These are phyloP conservation scores for Candida peoriensis DNA, from an alignment of 805 yeast species.

Conservation along the genomic window DNA sequence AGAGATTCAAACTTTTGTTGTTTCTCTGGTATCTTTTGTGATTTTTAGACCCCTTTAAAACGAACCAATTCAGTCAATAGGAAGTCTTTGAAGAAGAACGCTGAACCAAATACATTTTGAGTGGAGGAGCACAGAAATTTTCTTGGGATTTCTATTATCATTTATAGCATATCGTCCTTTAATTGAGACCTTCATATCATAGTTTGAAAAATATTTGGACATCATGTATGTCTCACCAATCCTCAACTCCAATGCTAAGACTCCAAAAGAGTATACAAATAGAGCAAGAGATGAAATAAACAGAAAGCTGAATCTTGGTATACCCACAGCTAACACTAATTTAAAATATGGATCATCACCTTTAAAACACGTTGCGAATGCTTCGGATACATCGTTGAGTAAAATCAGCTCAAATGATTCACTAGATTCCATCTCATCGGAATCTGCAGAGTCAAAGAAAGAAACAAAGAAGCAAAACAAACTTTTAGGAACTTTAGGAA, in stretches of 20 bases:
- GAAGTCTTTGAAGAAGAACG: too few relatives aligned
- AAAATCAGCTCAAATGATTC: slow-evolving; percentile 20
- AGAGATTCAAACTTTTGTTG: too few relatives aligned
- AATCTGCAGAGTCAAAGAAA: slow-evolving; percentile 1
- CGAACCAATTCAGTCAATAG: too few relatives aligned
- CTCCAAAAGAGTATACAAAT: slow-evolving; percentile 27
- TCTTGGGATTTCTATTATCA: too few relatives aligned
- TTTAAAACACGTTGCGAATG: slow-evolving; percentile 21
- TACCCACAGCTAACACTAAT: slow-evolving; percentile 8
- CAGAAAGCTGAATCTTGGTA: slow-evolving; percentile 16
- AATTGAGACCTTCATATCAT: too few relatives aligned
- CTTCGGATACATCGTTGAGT: slow-evolving; percentile 20
- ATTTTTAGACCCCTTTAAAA: too few relatives aligned
- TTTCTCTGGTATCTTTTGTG: too few relatives aligned
- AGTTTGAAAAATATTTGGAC: too few relatives aligned
- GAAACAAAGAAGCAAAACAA: slow-evolving; percentile 1
- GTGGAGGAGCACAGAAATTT: too few relatives aligned
- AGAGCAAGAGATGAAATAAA: slow-evolving; percentile 27
- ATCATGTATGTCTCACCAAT: slow-evolving; percentile 23
- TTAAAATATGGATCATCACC: slow-evolving; percentile 27
- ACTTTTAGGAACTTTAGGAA: slow-evolving; percentile 10
- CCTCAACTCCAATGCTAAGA: slow-evolving; percentile 11
- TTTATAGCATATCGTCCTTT: too few relatives aligned
- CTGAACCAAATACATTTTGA: too few relatives aligned
- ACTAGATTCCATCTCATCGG: slow-evolving; percentile 13